Evolutionary conservation across 306 rosid species (phyloP), one percentile per base, ranked within the genome.

Genomic region (Prosopis cineraria): DNA sequence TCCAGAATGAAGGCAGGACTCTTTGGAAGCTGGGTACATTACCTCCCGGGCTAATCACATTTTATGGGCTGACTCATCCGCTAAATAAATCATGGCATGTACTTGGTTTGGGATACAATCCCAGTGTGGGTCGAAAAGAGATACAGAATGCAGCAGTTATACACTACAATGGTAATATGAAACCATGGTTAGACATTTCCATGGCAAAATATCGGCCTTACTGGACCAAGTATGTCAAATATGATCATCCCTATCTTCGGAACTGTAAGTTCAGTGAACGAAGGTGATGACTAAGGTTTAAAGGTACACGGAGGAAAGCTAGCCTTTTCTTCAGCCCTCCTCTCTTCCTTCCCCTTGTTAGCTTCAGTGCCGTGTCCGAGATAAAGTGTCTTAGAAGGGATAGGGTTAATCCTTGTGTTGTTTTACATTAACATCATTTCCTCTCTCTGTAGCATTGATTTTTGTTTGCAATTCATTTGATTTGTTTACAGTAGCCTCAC

Each of bases 41-140:
- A 77, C 99, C 98, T 72, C 99, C 98, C 1, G 97, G 99, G 52
- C 88, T 96, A 70, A 93, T 93, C 30, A 93, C 99, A 75, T 96
- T 96, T 75, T 93, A 96, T 53, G 94, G 98, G 73, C 81, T 93
- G 89, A 96, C 94, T 19, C 89, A 91, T 79, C 92, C 99, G 0
- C 87, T 96, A 33, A 68, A 87, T 37, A 96, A 93, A 86, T 88
- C 94, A 17, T 96, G 99, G 99, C 98, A 96, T 76, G 97, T 96
- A 29, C 99, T 96, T 74, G 99, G 99, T 79, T 90, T 96, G 87
- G 99, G 99, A 40, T 96, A 96, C 87, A 93, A 90, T 83, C 98
- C 99, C 50, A 91, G 89, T 37, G 80, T 96, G 39, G 91, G 85
- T 77, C 88, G 86, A 58, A 48, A 81, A 5, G 83, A 85, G 52